These are phyloP conservation scores for Corymbia citriodora DNA, from an alignment of 441 rosid genomes.

Conservation along the genomic window DNA sequence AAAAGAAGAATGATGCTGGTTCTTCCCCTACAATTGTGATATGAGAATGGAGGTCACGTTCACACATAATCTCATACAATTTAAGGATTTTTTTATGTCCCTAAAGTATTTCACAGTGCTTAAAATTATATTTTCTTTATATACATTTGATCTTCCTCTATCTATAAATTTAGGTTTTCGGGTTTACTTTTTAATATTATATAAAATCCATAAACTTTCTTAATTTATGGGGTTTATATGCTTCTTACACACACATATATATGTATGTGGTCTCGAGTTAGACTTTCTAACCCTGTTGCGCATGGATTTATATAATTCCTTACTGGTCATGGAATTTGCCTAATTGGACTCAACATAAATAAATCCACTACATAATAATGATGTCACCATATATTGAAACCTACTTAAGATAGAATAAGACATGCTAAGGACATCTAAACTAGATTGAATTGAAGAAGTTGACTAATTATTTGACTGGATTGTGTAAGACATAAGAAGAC, in stretches of 20 bases:
- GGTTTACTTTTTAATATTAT: neutral
- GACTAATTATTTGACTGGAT: neutral
- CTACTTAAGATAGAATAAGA: neutral
- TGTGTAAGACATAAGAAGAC: neutral
- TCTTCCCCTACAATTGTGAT: neutral
- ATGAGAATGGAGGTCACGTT: neutral
- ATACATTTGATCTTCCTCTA: neutral
- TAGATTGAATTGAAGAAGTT: neutral
- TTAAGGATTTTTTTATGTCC: too few relatives aligned
- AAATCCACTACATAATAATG: neutral
- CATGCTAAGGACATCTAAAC: neutral
- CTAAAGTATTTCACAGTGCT: accelerated
- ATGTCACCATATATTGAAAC: neutral
- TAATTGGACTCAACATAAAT: neutral
- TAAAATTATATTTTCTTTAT: neutral
- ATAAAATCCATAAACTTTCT: neutral
- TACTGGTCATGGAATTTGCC: neutral
- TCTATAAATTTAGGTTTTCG: neutral
- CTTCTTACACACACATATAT: too few relatives aligned
- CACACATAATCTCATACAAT: too few relatives aligned
- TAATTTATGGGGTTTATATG: neutral
- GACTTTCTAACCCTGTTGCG: neutral
- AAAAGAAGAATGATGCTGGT: neutral
- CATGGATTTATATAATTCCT: neutral
- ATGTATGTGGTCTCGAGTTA: neutral